Evolutionary conservation across 2,329 filamentous ascomycete genomes (phyloP), one percentile per base, ranked within the genome.

Genomic region (Zymoseptoria tritici): DNA sequence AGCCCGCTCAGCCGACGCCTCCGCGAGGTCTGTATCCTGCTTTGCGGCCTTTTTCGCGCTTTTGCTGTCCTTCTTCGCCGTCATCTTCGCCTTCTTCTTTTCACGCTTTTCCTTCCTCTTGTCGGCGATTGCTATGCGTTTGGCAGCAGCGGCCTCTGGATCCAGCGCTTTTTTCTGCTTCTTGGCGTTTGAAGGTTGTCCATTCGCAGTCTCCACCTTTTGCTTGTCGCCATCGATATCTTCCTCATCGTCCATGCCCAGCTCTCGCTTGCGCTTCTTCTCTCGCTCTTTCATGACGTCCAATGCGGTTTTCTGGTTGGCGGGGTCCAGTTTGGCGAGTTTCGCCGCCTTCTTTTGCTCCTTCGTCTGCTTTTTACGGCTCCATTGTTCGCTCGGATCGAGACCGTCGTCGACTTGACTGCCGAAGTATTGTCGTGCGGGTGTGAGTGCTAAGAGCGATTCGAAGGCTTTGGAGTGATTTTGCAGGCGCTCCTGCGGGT

Each of bases 281-380:
- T 83, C 83, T 58, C 89, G 91, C 66, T 96, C 92, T 67, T 95
- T 91, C 85, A 96, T 88, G 62, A 97, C 85, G 74, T 97, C 92
- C 74, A 96, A 93, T 62, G 91, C 93, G 65, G 86, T 94, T 79
- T 95, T 94, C 66, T 88, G 86, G 71, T 91, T 91, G 66, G 93
- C 90, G 24, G 94, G 92, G 70, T 97, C 90, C 49, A 97, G 83
- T 78, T 97, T 97, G 61, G 89, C 90, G 72, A 87, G 84, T 77
- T 91, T 91, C 58, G 91, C 89, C 66, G 88, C 86, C 63, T 85
- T 85, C 61, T 90, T 90, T 75, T 96, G 84, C 74, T 91, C 89
- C 74, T 96, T 96, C 55, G 91, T 93, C 78, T 97, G 92, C 80
- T 97, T 97, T 78, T 94, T 96, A 72, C 88, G 88, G 74, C 87